Evolutionary conservation across 2,329 filamentous ascomycete species (phyloP).

Genomic region (Escovopsis weberi): DNA sequence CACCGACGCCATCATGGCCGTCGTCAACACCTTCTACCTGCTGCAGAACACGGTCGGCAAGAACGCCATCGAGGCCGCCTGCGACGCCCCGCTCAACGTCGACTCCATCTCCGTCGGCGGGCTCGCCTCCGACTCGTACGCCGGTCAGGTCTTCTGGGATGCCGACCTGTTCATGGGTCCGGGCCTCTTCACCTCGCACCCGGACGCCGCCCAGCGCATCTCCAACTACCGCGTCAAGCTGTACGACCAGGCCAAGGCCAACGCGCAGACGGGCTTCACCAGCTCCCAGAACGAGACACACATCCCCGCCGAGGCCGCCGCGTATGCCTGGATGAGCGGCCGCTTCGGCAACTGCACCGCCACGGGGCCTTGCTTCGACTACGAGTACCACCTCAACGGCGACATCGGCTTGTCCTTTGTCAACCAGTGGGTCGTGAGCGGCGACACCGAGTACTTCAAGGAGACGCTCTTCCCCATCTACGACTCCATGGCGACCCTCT

Average conservation of each 20-base stretch:
- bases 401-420: conserved; percentile 41
- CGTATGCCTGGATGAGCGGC: conserved; percentile 54
- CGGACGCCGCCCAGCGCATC: conserved; percentile 13
- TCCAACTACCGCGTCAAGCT: conserved; percentile 13
- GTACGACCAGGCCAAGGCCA: conserved; percentile 38
- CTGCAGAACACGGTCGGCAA: conserved; percentile 33
- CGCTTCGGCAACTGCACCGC: conserved; percentile 50
- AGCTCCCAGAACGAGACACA: conserved; percentile 36
- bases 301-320: conserved; percentile 31
- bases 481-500: conserved; percentile 47
- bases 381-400: conserved; percentile 56
- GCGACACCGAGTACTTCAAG: conserved; percentile 9
- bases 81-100: conserved; percentile 24
- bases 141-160: conserved; percentile 17
- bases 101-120: conserved; percentile 14
- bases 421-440: conserved; percentile 13
- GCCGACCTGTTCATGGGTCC: conserved; percentile 17
- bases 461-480: conserved; percentile 43
- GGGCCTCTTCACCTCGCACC: conserved; percentile 12
- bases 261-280: conserved; percentile 38
- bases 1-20: conserved; percentile 35
- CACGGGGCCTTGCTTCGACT: conserved; percentile 50
- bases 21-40: conserved; percentile 41
- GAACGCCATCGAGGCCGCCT: conserved; percentile 29
- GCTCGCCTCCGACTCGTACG: conserved; percentile 15